Evolutionary conservation across 1,284 basidiomycete species (phyloP), one percentile per base, ranked within the genome.

Genomic region (Cryptococcus sp.): DNA sequence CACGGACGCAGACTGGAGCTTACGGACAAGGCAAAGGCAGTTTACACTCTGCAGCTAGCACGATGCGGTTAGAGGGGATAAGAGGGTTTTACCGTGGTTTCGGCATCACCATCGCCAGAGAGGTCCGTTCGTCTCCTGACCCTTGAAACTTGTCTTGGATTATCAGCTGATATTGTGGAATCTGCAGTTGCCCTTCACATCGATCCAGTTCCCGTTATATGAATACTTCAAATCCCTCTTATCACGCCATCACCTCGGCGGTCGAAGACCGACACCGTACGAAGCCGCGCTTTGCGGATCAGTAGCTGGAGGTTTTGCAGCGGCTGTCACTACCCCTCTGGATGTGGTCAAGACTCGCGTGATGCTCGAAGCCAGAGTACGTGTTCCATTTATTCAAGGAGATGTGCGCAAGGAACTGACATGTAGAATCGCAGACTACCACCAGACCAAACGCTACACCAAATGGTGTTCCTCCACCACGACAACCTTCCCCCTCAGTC

Each of bases 321-420:
- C 94, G 0, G 89, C 89, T 0, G 68, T 89, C 41, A 99, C 96
- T 0, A 99, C 96, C 0, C 96, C 96, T 0, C 80, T 99, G 19
- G 96, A 99, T 70, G 96, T 99, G 3, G 84, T 97, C 57, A 99
- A 99, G 78, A 99, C 95, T 1, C 84, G 96, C 16, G 90, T 98
- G 52, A 99, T 99, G 96, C 83, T 99, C 13, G 91, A 96, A 70
- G 81, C 88, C 54, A 82, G 86, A 65, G 91, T 91, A 68, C 54
- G 85, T 70, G 4, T 44, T 15, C 16, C 15, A 4, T 2, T 7
- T 34, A 13, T 10, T 2, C 2, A 7, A 34, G 13, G 29, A 5
- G 8, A 2, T 7, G 29, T 34, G 29, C 8, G 8, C 8, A 2
- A 5, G 3, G 13, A 2, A 34, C 29, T 34, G 8, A 34, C 8